These are phyloP conservation scores for Neurospora sp. DNA, from an alignment of 495 filamentous ascomycete genomes.

Conservation along the genomic window DNA sequence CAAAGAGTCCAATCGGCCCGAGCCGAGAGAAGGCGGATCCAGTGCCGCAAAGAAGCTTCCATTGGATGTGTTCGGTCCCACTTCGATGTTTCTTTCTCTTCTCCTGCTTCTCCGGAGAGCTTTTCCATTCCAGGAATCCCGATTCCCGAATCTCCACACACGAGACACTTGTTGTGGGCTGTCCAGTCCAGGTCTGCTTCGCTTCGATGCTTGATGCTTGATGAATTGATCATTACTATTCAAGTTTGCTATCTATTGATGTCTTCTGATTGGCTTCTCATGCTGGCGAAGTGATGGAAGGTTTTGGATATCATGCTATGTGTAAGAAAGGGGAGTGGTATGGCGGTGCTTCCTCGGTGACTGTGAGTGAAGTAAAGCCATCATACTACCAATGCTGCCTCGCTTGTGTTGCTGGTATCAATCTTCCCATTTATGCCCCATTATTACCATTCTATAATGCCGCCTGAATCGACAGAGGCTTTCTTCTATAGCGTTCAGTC, in stretches of 20 bases:
- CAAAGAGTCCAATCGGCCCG: neutral
- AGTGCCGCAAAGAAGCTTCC: neutral
- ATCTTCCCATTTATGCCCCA: neutral
- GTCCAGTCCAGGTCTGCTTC: neutral
- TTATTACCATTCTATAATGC: neutral
- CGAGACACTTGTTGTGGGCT: neutral
- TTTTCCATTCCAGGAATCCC: neutral
- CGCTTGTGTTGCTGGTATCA: neutral
- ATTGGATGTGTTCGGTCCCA: neutral
- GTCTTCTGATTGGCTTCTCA: neutral
- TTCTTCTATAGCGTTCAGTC: neutral
- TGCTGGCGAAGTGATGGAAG: neutral
- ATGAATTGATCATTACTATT: neutral
- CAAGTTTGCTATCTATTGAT: neutral
- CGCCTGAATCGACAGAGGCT: neutral
- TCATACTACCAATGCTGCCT: neutral
- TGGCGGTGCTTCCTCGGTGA: neutral
- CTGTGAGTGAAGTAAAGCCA: neutral
- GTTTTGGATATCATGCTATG: neutral
- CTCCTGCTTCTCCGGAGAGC: neutral
- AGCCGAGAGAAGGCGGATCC: neutral
- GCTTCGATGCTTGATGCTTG: neutral
- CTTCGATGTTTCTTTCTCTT: neutral
- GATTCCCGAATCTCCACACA: neutral
- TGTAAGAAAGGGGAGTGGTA: neutral